phyloP scores from a whole-genome alignment of 2,329 filamentous ascomycete genomes.

The Sphaerostilbella broomeana region DNA sequence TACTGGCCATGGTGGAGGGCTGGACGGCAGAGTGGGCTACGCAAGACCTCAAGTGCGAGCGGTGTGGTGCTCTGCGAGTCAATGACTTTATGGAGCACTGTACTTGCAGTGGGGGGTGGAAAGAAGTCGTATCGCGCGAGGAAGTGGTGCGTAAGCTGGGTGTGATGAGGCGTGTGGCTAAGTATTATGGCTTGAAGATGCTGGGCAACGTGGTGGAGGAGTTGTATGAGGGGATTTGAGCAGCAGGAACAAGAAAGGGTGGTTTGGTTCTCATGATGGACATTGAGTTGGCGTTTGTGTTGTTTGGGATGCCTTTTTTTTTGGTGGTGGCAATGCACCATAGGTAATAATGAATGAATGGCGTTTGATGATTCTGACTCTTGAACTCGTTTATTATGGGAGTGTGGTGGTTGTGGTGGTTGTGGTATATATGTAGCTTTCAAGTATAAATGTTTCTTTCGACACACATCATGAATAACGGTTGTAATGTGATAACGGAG shows the following conservation, averaged over 20 bases:
- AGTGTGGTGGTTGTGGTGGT: too few relatives aligned
- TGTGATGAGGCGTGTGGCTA: conserved; percentile 69
- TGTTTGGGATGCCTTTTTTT: too few relatives aligned
- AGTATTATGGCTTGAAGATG: conserved; percentile 76
- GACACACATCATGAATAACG: too few relatives aligned
- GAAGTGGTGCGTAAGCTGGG: conserved; percentile 59
- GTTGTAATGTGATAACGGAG: too few relatives aligned
- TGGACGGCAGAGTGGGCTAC: conserved; percentile 74
- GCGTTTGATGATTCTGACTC: too few relatives aligned
- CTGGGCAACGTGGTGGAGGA: conserved; percentile 66
- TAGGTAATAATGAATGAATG: too few relatives aligned
- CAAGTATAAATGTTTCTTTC: too few relatives aligned
- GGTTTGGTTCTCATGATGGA: background rate
- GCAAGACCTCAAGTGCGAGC: conserved; percentile 78
- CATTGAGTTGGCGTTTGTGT: conserved; percentile 5
- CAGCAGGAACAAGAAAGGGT: background rate
- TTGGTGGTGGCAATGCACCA: too few relatives aligned
- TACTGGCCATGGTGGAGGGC: conserved; percentile 71
- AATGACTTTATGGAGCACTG: conserved; percentile 98
- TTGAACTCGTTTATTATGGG: too few relatives aligned
- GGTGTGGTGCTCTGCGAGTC: conserved; percentile 65
- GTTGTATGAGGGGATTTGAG: conserved; percentile 44
- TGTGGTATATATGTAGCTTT: too few relatives aligned
- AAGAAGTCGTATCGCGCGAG: conserved; percentile 58
- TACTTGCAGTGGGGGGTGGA: conserved; percentile 83